Evolutionary conservation across 148 eudicot genomes (phyloP).

Genomic region (Rhododendron griersonianum): DNA sequence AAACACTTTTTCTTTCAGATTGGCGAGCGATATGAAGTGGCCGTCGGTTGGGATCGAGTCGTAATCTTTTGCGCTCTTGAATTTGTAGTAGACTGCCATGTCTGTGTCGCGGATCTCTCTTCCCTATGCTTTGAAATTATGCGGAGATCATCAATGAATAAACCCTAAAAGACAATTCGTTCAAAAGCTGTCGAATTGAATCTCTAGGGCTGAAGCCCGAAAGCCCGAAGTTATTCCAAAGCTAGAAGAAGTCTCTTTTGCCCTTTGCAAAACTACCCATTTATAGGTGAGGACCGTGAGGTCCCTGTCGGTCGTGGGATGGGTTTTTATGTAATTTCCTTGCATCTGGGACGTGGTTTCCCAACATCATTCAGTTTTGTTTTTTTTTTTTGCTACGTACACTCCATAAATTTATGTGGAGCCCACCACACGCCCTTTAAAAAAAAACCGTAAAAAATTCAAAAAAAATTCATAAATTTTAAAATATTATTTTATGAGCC

Average conservation of each 20-base stretch:
- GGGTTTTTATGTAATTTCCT: background rate
- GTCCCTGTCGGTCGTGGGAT: background rate
- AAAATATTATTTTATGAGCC: too few species aligned
- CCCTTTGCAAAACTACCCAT: background rate
- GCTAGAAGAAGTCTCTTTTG: background rate
- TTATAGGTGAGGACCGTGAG: background rate
- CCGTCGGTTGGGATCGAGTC: constrained; percentile 77
- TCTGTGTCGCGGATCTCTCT: constrained; percentile 9
- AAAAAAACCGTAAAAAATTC: too few species aligned
- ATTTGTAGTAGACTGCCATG: constrained; percentile 91
- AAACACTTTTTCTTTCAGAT: constrained; percentile 76
- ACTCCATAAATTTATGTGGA: too few species aligned
- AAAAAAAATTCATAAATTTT: too few species aligned
- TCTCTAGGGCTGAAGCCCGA: background rate
- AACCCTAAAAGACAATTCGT: background rate
- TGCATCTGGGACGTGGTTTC: background rate
- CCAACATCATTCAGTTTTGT: too few species aligned
- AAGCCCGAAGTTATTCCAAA: background rate
- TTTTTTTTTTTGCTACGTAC: too few species aligned
- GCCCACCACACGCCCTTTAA: too few species aligned
- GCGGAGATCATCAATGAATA: constrained; percentile 20
- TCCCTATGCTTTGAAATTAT: constrained; percentile 5
- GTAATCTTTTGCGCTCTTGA: constrained; percentile 95
- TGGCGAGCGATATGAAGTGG: constrained; percentile 70
- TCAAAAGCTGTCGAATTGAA: constrained; percentile 18